Percentiles rank a stretch among this genome's conserved stretches.
Evolutionary conservation across 1,284 basidiomycete species (phyloP).

Genomic region (Sporisorium reilianum): DNA sequence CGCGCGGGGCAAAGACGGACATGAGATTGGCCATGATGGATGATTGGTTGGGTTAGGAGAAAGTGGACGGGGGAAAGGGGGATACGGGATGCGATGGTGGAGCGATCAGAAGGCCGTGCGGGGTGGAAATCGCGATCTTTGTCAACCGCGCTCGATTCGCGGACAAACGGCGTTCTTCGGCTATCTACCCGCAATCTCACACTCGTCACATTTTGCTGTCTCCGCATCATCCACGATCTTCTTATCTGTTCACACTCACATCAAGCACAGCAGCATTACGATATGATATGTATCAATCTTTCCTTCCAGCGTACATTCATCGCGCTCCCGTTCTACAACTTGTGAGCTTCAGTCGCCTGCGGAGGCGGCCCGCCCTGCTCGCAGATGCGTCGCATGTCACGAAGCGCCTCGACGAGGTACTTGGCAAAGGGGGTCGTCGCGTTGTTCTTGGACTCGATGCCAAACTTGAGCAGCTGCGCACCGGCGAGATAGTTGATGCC

Average conservation of each 20-base stretch:
- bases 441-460: conserved; percentile 90
- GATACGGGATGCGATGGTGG: background rate
- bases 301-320: no score
- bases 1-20: conserved; percentile 43
- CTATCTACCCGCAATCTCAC: conserved; percentile 8
- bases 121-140: background rate
- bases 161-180: background rate
- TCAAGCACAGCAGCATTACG: background rate
- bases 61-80: no score
- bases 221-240: background rate
- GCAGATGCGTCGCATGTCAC: conserved; percentile 78
- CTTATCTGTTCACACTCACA: background rate
- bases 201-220: background rate
- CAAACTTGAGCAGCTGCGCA: conserved; percentile 86
- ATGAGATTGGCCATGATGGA: conserved; percentile 47
- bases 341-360: conserved; percentile 43
- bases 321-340: conserved; percentile 40
- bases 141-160: conserved; percentile 3
- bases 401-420: conserved; percentile 78
- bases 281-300: no score
- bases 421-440: conserved; percentile 80
- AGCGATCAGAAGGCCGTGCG: conserved; percentile 3
- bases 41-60: background rate
- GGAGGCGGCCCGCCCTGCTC: conserved; percentile 67
- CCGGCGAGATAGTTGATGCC: conserved; percentile 77